Conservation (phyloP, 2,329 filamentous ascomycete species). For the Aspergillus texensis region DNA sequence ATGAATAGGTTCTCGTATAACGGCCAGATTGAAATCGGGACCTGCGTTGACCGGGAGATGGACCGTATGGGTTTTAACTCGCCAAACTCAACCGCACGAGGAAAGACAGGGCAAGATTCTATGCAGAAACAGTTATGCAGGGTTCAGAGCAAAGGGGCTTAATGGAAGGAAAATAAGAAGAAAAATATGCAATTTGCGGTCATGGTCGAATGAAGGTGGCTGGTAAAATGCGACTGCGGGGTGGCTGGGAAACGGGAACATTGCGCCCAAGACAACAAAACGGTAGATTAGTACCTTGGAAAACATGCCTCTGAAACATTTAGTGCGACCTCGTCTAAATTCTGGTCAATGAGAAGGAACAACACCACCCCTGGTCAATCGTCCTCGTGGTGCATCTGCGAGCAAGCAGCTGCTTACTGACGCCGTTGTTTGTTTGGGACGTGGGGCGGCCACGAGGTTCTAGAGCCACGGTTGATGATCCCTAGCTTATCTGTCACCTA, state of each 20-base stretch:
- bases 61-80: neutral
- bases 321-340: neutral
- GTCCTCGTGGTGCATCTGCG: neutral
- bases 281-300: neutral
- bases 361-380: neutral
- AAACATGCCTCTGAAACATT: neutral
- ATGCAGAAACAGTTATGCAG: conserved; percentile 1
- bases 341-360: neutral
- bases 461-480: conserved; percentile 15
- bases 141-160: neutral
- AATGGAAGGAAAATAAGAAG: neutral
- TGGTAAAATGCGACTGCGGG: conserved; percentile 29
- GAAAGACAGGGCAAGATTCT: neutral
- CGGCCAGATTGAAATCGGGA: neutral
- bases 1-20: neutral
- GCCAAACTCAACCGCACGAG: conserved; percentile 6
- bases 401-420: neutral
- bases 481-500: neutral
- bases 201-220: conserved; percentile 27
- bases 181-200: conserved; percentile 13
- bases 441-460: conserved; percentile 12
- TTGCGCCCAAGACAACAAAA: neutral
- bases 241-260: conserved; percentile 33
- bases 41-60: neutral
- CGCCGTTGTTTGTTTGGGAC: conserved; percentile 10